A percentile compares a stretch with the other conserved stretches of the same genome.
Evolutionary conservation across 1,139 yeast species (phyloP).

Genomic region (Sugiyamaella novakii): DNA sequence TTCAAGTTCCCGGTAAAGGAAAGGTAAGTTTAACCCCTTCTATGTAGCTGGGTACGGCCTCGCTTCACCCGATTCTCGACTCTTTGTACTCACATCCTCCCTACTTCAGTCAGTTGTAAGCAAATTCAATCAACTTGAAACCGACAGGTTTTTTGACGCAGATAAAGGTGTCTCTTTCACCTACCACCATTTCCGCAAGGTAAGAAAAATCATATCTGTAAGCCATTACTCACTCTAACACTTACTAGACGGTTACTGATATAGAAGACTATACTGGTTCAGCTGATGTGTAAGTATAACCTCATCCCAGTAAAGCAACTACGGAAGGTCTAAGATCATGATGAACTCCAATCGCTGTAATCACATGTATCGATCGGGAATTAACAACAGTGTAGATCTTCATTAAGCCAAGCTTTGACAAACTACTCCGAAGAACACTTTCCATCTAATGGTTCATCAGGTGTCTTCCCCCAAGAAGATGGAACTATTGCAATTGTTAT

Average conservation of each 20-base stretch:
- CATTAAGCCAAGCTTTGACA: constrained; percentile 34
- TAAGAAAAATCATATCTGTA: not conserved
- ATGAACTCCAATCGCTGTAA: constrained; percentile 2
- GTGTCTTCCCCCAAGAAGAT: constrained; percentile 56
- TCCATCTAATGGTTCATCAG: constrained; percentile 49
- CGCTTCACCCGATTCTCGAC: constrained; percentile 2
- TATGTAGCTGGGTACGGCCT: too few species aligned
- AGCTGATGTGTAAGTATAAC: constrained; percentile 5
- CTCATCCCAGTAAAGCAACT: not conserved
- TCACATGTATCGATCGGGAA: not conserved
- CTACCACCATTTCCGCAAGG: constrained; percentile 54
- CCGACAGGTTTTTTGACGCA: constrained; percentile 52
- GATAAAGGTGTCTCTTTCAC: constrained; percentile 55
- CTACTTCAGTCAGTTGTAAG: constrained; percentile 45
- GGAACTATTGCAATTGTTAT: constrained; percentile 55
- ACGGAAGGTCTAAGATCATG: constrained; percentile 7
- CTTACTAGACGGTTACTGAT: constrained; percentile 1
- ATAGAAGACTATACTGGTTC: not conserved
- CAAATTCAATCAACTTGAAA: constrained; percentile 49
- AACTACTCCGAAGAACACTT: constrained; percentile 49
- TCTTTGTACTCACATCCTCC: not conserved
- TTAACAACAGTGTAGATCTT: constrained; percentile 1
- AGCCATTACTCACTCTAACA: not conserved
- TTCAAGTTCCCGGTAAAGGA: constrained; percentile 39
- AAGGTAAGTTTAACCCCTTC: constrained; percentile 22